These are phyloP conservation scores for Cercophora samala DNA, from an alignment of 495 filamentous ascomycete genomes.

Conservation along the genomic window DNA sequence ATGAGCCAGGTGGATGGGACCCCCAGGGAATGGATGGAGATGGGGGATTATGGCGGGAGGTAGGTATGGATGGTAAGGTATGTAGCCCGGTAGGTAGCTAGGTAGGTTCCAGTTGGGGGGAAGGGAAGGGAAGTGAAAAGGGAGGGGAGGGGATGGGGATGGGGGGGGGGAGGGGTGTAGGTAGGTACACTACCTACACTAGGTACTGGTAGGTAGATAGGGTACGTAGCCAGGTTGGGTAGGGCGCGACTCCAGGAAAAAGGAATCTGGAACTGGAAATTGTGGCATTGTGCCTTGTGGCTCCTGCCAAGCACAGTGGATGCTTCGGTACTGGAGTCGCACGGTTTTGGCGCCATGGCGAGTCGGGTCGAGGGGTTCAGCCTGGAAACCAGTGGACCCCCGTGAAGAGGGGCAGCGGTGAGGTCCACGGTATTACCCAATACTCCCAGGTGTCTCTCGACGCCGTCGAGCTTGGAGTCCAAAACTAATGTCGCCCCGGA, in stretches of 20 bases:
- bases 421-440: not conserved
- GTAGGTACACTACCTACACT: too few relatives aligned
- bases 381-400: conserved; percentile 8
- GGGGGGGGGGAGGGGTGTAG: too few relatives aligned
- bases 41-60: conserved; percentile 4
- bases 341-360: conserved; percentile 9
- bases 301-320: conserved; percentile 5
- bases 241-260: not conserved
- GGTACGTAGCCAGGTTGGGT: too few relatives aligned
- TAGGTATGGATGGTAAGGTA: too few relatives aligned
- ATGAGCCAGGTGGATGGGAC: too few relatives aligned
- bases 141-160: not conserved
- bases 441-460: too few relatives aligned
- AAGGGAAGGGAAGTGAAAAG: too few relatives aligned
- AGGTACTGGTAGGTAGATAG: too few relatives aligned
- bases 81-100: too few relatives aligned
- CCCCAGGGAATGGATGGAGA: not conserved
- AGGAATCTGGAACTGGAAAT: not conserved
- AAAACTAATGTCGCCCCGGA: conserved; percentile 5
- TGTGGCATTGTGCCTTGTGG: conserved; percentile 8
- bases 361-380: conserved; percentile 17
- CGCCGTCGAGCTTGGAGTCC: not conserved
- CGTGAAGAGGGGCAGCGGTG: not conserved
- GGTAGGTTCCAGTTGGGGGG: too few relatives aligned
- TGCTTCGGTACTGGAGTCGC: conserved; percentile 2